These are phyloP conservation scores for Graphium sp. DNA, from an alignment of 2,329 filamentous ascomycete species.

Conservation along the genomic window DNA sequence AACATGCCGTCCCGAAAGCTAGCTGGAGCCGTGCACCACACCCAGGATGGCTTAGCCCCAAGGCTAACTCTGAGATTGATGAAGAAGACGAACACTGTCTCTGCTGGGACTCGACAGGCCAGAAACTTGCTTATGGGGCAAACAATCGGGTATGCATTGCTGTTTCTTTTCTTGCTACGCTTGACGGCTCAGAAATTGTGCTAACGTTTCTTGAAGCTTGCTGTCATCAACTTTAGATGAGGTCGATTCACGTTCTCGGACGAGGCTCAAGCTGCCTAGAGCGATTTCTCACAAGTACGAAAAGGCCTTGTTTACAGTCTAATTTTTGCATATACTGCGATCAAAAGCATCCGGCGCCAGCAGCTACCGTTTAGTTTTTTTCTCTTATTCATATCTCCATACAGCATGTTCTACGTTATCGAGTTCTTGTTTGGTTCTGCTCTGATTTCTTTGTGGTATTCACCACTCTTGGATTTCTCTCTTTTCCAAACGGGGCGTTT, in stretches of 20 bases:
- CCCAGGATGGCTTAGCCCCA: conserved; percentile 41
- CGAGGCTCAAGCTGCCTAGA: too few relatives aligned
- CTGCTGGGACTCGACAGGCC: conserved; percentile 44
- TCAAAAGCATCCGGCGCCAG: too few relatives aligned
- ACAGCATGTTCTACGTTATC: not conserved
- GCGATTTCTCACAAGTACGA: too few relatives aligned
- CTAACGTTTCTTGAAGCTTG: too few relatives aligned
- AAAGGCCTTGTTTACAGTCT: too few relatives aligned
- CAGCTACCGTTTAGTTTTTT: not conserved
- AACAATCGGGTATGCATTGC: conserved; percentile 38
- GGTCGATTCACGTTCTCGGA: too few relatives aligned
- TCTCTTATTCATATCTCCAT: not conserved
- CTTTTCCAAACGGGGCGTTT: too few relatives aligned
- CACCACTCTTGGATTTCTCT: too few relatives aligned
- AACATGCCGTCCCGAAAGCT: conserved; percentile 38
- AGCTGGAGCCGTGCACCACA: conserved; percentile 40
- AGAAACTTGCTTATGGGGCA: conserved; percentile 45
- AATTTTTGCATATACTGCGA: too few relatives aligned
- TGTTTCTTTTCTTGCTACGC: not conserved
- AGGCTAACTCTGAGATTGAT: conserved; percentile 30
- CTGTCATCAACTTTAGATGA: conserved; percentile 35
- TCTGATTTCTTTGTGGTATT: too few relatives aligned
- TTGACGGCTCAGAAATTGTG: too few relatives aligned
- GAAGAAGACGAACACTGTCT: conserved; percentile 46
- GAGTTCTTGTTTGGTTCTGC: too few relatives aligned